A percentile compares a stretch with the other conserved stretches of the same genome.
Evolutionary conservation across 2,329 filamentous ascomycete genomes (phyloP).

Genomic region (Aspergillus floridensis): DNA sequence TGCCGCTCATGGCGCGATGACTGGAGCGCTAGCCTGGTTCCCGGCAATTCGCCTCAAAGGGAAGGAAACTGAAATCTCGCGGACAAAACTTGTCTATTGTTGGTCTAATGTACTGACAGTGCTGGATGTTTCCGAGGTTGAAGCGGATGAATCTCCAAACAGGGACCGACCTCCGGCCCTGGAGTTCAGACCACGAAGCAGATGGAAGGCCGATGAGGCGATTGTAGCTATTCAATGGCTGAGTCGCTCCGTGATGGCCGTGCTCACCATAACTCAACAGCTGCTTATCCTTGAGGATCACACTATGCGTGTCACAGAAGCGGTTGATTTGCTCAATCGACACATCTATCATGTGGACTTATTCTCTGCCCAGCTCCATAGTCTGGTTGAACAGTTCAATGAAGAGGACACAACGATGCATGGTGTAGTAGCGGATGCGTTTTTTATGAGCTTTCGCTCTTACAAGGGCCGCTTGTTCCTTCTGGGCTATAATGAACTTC

Average conservation of each 20-base stretch:
- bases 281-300: conserved; percentile 89
- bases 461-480: conserved; percentile 94
- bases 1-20: conserved; percentile 84
- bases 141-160: conserved; percentile 56
- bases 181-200: conserved; percentile 75
- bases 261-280: conserved; percentile 91
- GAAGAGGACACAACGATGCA: conserved; percentile 88
- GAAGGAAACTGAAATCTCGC: conserved; percentile 63
- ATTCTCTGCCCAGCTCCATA: conserved; percentile 82
- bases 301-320: conserved; percentile 86
- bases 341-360: conserved; percentile 89
- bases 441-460: conserved; percentile 94
- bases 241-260: conserved; percentile 83
- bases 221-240: conserved; percentile 98
- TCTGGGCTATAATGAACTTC: conserved; percentile 88
- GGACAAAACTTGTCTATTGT: conserved; percentile 87
- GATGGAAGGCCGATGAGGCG: conserved; percentile 91
- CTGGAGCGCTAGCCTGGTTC: conserved; percentile 94
- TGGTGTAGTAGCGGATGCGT: conserved; percentile 93
- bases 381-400: conserved; percentile 81
- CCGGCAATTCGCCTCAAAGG: conserved; percentile 89
- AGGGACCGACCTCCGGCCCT: conserved; percentile 75
- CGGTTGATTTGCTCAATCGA: conserved; percentile 86
- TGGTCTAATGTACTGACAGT: conserved; percentile 98
- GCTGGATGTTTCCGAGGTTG: conserved; percentile 76